These are phyloP conservation scores for Polygonum maritimum DNA, from an alignment of 148 eudicot genomes.

Conservation along the genomic window DNA sequence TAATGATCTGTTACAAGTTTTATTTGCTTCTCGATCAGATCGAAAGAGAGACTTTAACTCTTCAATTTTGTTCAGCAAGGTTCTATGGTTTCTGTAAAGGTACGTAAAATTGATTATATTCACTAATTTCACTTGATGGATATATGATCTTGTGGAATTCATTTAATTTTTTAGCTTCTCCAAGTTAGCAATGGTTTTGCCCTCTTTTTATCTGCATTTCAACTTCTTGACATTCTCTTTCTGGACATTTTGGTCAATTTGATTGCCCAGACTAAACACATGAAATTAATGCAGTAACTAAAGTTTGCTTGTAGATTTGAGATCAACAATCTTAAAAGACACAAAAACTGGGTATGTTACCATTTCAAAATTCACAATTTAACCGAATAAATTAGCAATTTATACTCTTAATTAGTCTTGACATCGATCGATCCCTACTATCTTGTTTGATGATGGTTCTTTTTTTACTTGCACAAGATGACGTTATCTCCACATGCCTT, in stretches of 20 bases:
- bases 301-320: too few species aligned
- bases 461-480: slow-evolving; percentile 22
- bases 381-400: too few species aligned
- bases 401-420: too few species aligned
- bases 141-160: not conserved
- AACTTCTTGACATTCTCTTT: not conserved
- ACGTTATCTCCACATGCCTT: slow-evolving; percentile 5
- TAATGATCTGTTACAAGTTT: too few species aligned
- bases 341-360: too few species aligned
- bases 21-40: too few species aligned
- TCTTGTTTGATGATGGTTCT: not conserved
- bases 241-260: not conserved
- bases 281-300: too few species aligned
- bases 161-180: not conserved
- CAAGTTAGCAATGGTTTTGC: not conserved
- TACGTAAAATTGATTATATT: not conserved
- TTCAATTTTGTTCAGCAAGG: not conserved
- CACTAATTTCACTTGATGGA: not conserved
- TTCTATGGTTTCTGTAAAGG: not conserved
- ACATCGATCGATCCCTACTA: too few species aligned
- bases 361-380: too few species aligned
- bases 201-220: not conserved
- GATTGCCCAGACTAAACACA: not conserved
- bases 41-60: not conserved
- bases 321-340: too few species aligned